Base-by-base conservation (phyloP, 1,139 yeast species). In the Blastobotrys proliferans region DNA sequence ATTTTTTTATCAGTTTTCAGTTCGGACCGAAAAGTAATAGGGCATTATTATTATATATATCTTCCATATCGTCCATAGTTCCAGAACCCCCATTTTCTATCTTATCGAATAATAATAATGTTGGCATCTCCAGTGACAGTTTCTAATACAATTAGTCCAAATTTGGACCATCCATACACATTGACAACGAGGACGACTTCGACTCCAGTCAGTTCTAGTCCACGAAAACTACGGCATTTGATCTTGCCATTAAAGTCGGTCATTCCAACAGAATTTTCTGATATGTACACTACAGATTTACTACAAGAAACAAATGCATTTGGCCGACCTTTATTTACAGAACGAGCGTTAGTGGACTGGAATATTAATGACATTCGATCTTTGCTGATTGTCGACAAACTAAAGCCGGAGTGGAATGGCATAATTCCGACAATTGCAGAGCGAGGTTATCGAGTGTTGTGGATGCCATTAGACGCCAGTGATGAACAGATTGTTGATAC, bases 311-410 rank as follows among this genome's bases (percentile, higher is more conserved):
- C 71, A 22, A 58, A 71, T 18, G 64, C 73, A 10, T 70, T 73
- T 46, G 83, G 82, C 3, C 68, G 85, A 30, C 85, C 86, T 8
- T 59, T 61, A 28, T 79, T 78, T 60, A 78, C 84, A 0, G 74
- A 73, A 49, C 65, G 85, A 40, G 76, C 73, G 13, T 62, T 81
- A 33, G 66, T 77, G 28, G 82, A 79, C 57, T 81, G 87, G 87
- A 76, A 72, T 37, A 56, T 78, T 41, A 81, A 81, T 58, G 86
- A 80, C 56, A 63, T 77, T n/a, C 65, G 86, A 32, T 77, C 84
- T 2, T 59, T 79, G 34, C 62, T 81, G 27, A 77, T 81, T 31
- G 68, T 78, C 18, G 76, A 72, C 35, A 61, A 60, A 25, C 50
- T 74, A 33, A 62, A 62, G 40, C 75, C 76, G 2, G 78, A 74